phyloP scores from a whole-genome alignment of 2,329 filamentous ascomycete genomes.

The Sordariomycetes sp. region DNA sequence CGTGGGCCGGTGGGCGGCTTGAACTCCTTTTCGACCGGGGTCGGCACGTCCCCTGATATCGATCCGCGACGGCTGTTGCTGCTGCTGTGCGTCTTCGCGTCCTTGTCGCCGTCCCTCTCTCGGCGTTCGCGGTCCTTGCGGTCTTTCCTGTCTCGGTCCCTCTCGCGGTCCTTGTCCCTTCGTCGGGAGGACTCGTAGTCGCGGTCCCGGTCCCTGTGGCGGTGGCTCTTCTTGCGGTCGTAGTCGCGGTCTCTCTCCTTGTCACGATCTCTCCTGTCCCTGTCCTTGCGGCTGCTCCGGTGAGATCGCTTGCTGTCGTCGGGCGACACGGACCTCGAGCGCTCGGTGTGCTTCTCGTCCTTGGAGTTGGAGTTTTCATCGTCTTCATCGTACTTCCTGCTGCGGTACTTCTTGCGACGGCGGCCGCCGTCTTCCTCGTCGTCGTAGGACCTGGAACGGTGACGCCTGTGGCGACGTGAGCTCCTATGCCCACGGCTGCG shows the following conservation, averaged over 20 bases:
- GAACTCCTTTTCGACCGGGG: slow-evolving; percentile 13
- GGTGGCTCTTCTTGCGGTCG: slow-evolving; percentile 29
- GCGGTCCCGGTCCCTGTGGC: slow-evolving; percentile 32
- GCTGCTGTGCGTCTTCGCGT: slow-evolving; percentile 12
- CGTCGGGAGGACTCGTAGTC: slow-evolving; percentile 23
- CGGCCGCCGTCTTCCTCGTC: slow-evolving; percentile 35
- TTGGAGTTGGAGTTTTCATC: slow-evolving; percentile 28
- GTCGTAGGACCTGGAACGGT: slow-evolving; percentile 43
- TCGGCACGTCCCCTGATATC: slow-evolving; percentile 6
- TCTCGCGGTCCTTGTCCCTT: slow-evolving; percentile 22
- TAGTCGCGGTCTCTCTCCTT: slow-evolving; percentile 33
- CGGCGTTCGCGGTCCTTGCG: slow-evolving; percentile 23
- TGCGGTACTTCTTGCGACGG: slow-evolving; percentile 41
- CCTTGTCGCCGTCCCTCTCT: slow-evolving; percentile 24
- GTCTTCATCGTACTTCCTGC: slow-evolving; percentile 38
- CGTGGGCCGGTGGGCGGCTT: slow-evolving; percentile 32
- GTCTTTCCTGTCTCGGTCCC: slow-evolving; percentile 24
- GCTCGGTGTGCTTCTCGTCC: slow-evolving; percentile 37
- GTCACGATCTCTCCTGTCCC: slow-evolving; percentile 20
- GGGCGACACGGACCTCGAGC: slow-evolving; percentile 57
- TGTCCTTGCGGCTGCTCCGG: slow-evolving; percentile 45
- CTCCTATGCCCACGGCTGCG: slow-evolving; percentile 35
- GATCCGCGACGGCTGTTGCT: slow-evolving; percentile 23
- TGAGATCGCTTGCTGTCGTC: slow-evolving; percentile 49
- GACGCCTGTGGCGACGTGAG: slow-evolving; percentile 40